These are phyloP conservation scores for Malus hybrid DNA, from an alignment of 331 rosid genomes.

Conservation along the genomic window DNA sequence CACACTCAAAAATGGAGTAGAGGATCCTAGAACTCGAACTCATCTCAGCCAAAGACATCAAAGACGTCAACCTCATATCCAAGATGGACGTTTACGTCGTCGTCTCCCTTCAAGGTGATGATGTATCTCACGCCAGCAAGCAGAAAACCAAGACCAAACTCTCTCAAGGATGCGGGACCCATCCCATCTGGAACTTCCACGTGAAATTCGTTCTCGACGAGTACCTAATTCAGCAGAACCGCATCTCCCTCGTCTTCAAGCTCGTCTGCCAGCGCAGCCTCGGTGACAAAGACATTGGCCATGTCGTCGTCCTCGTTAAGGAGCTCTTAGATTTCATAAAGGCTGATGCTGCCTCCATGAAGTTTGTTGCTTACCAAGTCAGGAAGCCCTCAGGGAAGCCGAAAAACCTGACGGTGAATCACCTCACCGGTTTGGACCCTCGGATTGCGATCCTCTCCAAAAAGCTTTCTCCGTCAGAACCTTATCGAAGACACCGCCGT, in stretches of 20 bases:
- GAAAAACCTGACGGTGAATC: slow-evolving; percentile 73
- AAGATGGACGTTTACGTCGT: slow-evolving; percentile 76
- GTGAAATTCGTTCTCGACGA: slow-evolving; percentile 42
- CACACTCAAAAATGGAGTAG: slow-evolving; percentile 28
- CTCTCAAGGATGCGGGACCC: slow-evolving; percentile 32
- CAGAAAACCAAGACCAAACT: slow-evolving; percentile 36
- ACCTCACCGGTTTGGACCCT: slow-evolving; percentile 59
- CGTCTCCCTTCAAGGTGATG: slow-evolving; percentile 46
- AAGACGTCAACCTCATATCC: slow-evolving; percentile 48
- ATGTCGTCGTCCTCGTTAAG: slow-evolving; percentile 39
- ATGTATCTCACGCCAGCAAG: not conserved
- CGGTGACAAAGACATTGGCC: slow-evolving; percentile 49
- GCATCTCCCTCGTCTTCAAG: slow-evolving; percentile 35
- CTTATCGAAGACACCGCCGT: slow-evolving; percentile 61
- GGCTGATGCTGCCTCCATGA: slow-evolving; percentile 15
- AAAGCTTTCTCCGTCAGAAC: slow-evolving; percentile 79
- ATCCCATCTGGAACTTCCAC: slow-evolving; percentile 57
- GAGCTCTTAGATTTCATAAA: slow-evolving; percentile 41
- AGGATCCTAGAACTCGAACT: slow-evolving; percentile 56
- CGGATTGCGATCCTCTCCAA: slow-evolving; percentile 64
- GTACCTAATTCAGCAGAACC: slow-evolving; percentile 26
- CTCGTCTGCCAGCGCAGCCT: slow-evolving; percentile 43
- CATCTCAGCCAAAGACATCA: slow-evolving; percentile 58
- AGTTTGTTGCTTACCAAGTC: slow-evolving; percentile 47
- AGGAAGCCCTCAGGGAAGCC: slow-evolving; percentile 39